Base-by-base conservation (phyloP, 805 yeast species). In the Cyberlindnera veronae region DNA sequence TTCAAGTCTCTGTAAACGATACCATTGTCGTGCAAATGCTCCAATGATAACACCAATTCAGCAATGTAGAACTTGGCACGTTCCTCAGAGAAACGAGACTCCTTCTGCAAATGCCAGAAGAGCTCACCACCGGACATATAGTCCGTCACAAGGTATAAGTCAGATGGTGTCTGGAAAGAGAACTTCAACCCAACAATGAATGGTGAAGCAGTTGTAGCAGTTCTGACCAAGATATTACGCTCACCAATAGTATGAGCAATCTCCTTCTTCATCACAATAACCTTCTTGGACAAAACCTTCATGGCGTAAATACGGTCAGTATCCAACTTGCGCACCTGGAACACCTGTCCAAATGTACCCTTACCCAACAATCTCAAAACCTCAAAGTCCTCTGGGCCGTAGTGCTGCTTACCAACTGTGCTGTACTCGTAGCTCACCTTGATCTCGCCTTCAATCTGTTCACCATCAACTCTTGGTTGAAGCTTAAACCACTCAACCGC, bases 61-160 rank as follows among this genome's bases (percentile, higher is more conserved):
- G 98, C 98, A 63, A 93, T 93, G 63, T 93, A 93, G 60, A 93
- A 93, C 67, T 88, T 91, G 41, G 99, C 97, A 42, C 98, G 74
- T 41, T 84, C 91, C 69, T 93, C 99, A 39, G 82, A 63, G 60
- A 93, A 93, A 50, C 96, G 76, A 32, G 97, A 96, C 62, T 93
- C 98, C 60, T 89, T 88, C 67, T 93, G 99, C 62, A 93, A 72
- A 67, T 93, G 96, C 95, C 95, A 89, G 61, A 88, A 88, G 50
- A 93, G 72, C 67, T 93, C 99, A 44, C 99, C 99, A 31, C 99
- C 99, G 33, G 93, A 81, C 98, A 93, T 91, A 66, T 85, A 93
- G 66, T 93, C 99, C 3, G 97, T 91, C 21, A 93, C 96, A 44
- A 93, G 71, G 61, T 90, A 93, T 46, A 93, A 71, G 64, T 93